These are phyloP conservation scores for Syncephalastrum contaminatum DNA, from an alignment of 371 early-diverging fungal genomes.

Conservation along the genomic window DNA sequence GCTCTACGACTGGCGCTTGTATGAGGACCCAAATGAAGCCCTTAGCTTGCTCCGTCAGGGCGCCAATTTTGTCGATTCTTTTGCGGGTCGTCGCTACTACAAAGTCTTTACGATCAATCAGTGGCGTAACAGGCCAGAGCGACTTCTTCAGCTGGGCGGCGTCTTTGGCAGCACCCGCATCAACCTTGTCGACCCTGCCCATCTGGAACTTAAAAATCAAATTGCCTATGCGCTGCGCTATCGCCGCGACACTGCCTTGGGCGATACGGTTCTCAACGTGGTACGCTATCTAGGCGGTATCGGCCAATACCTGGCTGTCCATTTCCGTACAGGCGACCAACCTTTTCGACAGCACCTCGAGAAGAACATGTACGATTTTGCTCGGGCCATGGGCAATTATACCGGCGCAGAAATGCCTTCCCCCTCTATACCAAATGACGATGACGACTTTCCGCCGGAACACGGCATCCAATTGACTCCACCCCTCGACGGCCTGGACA, in stretches of 20 bases:
- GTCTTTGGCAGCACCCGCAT: conserved; percentile 42
- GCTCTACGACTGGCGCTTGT: conserved; percentile 49
- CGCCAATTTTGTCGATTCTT: conserved; percentile 36
- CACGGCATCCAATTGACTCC: conserved; percentile 4
- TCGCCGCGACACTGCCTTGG: conserved; percentile 32
- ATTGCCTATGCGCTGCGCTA: conserved; percentile 30
- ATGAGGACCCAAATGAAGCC: conserved; percentile 25
- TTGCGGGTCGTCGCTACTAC: conserved; percentile 30
- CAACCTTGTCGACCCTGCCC: conserved; percentile 18
- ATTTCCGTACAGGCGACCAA: conserved; percentile 40
- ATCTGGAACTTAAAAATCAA: conserved; percentile 19
- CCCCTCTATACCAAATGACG: conserved; percentile 1
- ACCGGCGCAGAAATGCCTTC: conserved; percentile 1
- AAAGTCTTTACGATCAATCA: conserved; percentile 25
- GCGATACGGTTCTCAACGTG: conserved; percentile 29
- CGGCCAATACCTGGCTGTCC: conserved; percentile 29
- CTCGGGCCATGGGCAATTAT: conserved; percentile 4
- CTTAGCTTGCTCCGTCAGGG: conserved; percentile 11
- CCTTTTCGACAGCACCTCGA: conserved; percentile 25
- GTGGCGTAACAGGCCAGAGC: conserved; percentile 23
- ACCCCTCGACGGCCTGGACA: conserved; percentile 6
- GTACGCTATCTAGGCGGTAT: conserved; percentile 33
- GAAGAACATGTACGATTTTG: conserved; percentile 19
- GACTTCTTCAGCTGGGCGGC: conserved; percentile 36
- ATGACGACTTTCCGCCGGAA: conserved; percentile 4